Evolutionary conservation across 805 yeast species (phyloP).

Genomic region (Wickerhamomyces kurtzmanii): DNA sequence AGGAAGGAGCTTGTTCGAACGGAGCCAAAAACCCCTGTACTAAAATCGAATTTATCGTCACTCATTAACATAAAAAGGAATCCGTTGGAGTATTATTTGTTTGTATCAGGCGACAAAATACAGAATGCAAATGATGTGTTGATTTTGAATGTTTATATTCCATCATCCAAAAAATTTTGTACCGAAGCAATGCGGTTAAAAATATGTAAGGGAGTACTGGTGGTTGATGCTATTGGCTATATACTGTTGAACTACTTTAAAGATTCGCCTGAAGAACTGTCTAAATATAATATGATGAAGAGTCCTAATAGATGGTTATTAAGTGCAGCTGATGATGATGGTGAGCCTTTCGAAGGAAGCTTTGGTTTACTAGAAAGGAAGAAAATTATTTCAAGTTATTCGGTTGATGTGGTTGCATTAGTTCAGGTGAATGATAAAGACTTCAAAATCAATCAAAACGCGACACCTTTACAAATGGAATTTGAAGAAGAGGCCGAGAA

Average conservation of each 20-base stretch:
- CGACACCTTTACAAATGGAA: constrained; percentile 41
- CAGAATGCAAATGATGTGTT: constrained; percentile 9
- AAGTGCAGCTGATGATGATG: constrained; percentile 85
- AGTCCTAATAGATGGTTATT: constrained; percentile 70
- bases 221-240: constrained; percentile 48
- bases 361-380: constrained; percentile 80
- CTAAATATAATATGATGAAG: constrained; percentile 8
- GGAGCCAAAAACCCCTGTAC: not conserved
- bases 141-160: constrained; percentile 16
- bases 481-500: constrained; percentile 1
- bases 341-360: constrained; percentile 81
- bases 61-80: constrained; percentile 32
- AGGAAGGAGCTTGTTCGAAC: too few relatives aligned
- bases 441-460: constrained; percentile 32
- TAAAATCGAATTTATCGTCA: constrained; percentile 28
- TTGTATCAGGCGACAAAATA: constrained; percentile 22
- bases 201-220: constrained; percentile 27
- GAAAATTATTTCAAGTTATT: constrained; percentile 57
- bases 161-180: constrained; percentile 7
- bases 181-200: constrained; percentile 11
- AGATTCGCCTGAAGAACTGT: constrained; percentile 4
- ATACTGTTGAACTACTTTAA: constrained; percentile 21
- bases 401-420: constrained; percentile 75
- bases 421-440: constrained; percentile 44
- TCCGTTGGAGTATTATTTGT: constrained; percentile 33